phyloP scores from a whole-genome alignment of 441 rosid genomes.

The Pelargonium australe region DNA sequence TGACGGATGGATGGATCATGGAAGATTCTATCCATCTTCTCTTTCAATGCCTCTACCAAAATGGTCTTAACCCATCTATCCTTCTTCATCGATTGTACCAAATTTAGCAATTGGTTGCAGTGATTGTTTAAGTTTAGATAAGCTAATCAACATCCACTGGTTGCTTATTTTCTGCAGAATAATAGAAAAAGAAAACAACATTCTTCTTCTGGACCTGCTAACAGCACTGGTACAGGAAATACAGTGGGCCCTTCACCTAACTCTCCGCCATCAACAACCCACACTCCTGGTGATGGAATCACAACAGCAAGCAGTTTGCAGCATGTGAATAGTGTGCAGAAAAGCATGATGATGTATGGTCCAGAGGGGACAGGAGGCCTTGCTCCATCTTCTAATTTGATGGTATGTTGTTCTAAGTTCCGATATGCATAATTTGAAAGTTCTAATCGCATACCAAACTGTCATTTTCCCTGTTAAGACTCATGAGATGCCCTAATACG shows the following conservation, averaged over 20 bases:
- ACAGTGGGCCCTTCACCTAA: conserved; percentile 53
- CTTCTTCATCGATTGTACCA: neutral
- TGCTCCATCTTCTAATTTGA: conserved; percentile 42
- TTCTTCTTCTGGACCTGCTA: conserved; percentile 63
- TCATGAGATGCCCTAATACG: neutral
- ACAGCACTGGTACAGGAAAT: conserved; percentile 62
- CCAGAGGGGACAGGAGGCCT: conserved; percentile 44
- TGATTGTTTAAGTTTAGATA: neutral
- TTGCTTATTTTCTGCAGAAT: conserved; percentile 33
- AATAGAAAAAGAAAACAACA: conserved; percentile 56
- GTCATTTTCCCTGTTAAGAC: neutral
- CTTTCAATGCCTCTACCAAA: neutral
- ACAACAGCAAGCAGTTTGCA: conserved; percentile 40
- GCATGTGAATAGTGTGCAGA: conserved; percentile 36
- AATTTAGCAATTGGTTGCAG: conserved; percentile 1
- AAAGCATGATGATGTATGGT: conserved; percentile 42
- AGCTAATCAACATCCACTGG: conserved; percentile 16
- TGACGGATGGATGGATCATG: neutral
- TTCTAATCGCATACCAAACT: neutral
- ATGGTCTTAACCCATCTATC: neutral
- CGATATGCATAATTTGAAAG: neutral
- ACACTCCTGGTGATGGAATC: conserved; percentile 61
- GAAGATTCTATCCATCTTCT: neutral
- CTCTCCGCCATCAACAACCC: conserved; percentile 60
- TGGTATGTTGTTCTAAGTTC: conserved; percentile 33